A percentile compares a stretch with the other conserved stretches of the same genome.
phyloP scores from a whole-genome alignment of 495 filamentous ascomycete genomes.

The Astrothelium subdiscretum region DNA sequence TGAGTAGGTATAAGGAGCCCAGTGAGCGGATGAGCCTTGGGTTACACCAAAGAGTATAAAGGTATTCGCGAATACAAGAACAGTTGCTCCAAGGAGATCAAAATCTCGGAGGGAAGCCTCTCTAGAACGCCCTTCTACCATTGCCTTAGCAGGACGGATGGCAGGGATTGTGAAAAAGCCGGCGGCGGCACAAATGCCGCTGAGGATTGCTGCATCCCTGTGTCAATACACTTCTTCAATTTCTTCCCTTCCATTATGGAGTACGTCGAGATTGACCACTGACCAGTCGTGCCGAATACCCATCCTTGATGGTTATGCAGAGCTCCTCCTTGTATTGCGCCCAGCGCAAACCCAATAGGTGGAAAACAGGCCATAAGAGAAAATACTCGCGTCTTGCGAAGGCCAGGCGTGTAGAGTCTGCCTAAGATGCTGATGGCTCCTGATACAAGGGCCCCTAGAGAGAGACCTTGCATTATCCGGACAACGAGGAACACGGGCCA shows the following conservation, averaged over 20 bases:
- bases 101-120: constrained; percentile 3
- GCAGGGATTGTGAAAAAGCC: constrained; percentile 9
- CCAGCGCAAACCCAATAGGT: constrained; percentile 12
- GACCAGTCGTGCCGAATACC: constrained; percentile 11
- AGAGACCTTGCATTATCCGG: constrained; percentile 14
- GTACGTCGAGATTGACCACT: not conserved
- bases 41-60: constrained; percentile 15
- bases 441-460: constrained; percentile 12
- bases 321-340: constrained; percentile 12
- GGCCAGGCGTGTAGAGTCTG: constrained; percentile 12
- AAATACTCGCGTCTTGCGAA: constrained; percentile 14
- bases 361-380: constrained; percentile 11
- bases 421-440: constrained; percentile 13
- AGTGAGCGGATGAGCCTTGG: constrained; percentile 7
- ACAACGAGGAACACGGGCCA: constrained; percentile 11
- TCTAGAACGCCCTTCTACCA: not conserved
- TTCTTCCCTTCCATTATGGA: not conserved
- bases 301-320: constrained; percentile 9
- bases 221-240: not conserved
- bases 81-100: constrained; percentile 7
- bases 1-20: constrained; percentile 13
- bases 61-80: not conserved
- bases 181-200: constrained; percentile 1
- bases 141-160: constrained; percentile 6
- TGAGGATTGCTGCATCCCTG: constrained; percentile 5